A percentile compares a stretch with the other conserved stretches of the same genome.
Conservation (phyloP, 257 asterid species). For the Solanum bukasovii region DNA sequence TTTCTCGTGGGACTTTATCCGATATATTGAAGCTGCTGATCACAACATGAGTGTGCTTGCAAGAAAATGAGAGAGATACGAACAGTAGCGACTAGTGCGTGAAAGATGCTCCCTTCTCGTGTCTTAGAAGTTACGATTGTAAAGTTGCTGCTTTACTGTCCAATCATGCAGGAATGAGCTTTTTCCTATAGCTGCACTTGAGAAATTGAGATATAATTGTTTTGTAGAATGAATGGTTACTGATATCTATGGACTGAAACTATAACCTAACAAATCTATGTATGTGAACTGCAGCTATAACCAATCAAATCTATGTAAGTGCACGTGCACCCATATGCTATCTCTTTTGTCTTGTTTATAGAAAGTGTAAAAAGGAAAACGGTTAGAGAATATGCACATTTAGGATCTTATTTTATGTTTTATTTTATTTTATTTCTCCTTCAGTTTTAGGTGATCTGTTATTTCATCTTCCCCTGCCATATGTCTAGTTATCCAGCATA, state of each 20-base stretch:
- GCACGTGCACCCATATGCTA: background rate
- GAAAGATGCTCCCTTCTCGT: background rate
- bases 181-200: background rate
- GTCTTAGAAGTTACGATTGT: background rate
- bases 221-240: background rate
- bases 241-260: background rate
- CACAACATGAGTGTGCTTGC: constrained; percentile 4
- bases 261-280: background rate
- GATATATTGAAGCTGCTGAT: constrained; percentile 3
- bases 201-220: background rate
- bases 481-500: background rate
- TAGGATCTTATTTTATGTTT: background rate
- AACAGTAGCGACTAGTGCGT: background rate
- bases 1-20: background rate
- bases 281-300: background rate
- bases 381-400: background rate
- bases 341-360: background rate
- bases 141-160: background rate
- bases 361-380: background rate
- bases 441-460: background rate
- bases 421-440: background rate
- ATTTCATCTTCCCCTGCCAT: background rate
- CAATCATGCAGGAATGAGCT: background rate
- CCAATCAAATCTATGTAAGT: background rate
- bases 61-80: background rate